These are phyloP conservation scores for Dothideomycetidae sp. DNA, from an alignment of 2,329 filamentous ascomycete genomes.

Conservation along the genomic window DNA sequence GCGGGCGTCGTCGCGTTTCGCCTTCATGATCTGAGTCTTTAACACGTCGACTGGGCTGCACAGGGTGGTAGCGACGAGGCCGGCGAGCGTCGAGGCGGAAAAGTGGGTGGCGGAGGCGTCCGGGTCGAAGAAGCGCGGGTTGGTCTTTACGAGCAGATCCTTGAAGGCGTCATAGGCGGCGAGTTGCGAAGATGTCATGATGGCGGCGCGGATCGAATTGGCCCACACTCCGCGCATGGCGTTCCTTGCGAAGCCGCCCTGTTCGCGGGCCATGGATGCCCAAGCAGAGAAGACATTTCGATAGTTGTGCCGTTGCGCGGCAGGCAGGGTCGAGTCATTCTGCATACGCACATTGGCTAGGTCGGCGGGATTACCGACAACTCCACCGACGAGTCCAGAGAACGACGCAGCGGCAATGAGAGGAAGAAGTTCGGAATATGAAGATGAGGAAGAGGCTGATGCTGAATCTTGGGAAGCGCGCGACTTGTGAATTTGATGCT, in stretches of 20 bases:
- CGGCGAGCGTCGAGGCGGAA: conserved; percentile 60
- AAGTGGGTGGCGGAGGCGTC: conserved; percentile 68
- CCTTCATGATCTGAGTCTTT: conserved; percentile 77
- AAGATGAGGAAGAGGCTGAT: conserved; percentile 49
- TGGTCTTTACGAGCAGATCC: conserved; percentile 49
- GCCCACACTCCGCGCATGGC: conserved; percentile 79
- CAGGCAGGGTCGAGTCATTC: conserved; percentile 67
- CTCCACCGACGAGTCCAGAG: conserved; percentile 76
- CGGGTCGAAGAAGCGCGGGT: conserved; percentile 29
- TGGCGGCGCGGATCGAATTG: conserved; percentile 65
- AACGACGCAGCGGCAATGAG: conserved; percentile 69
- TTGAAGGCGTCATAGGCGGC: conserved; percentile 80
- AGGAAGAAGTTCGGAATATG: conserved; percentile 18
- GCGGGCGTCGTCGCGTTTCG: conserved; percentile 36
- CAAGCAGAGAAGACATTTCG: conserved; percentile 77
- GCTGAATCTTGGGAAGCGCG: conserved; percentile 41
- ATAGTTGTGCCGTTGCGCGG: conserved; percentile 68
- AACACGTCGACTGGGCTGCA: conserved; percentile 79
- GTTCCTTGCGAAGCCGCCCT: conserved; percentile 52
- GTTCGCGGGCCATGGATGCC: conserved; percentile 64
- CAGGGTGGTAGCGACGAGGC: conserved; percentile 70
- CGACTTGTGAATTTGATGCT: conserved; percentile 33
- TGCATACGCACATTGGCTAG: conserved; percentile 98
- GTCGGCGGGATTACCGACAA: conserved; percentile 88
- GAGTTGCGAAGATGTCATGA: conserved; percentile 76